Evolutionary conservation across 2,329 filamentous ascomycete species (phyloP), one percentile per base, ranked within the genome.

Genomic region (Ascochyta viciae-villosae): DNA sequence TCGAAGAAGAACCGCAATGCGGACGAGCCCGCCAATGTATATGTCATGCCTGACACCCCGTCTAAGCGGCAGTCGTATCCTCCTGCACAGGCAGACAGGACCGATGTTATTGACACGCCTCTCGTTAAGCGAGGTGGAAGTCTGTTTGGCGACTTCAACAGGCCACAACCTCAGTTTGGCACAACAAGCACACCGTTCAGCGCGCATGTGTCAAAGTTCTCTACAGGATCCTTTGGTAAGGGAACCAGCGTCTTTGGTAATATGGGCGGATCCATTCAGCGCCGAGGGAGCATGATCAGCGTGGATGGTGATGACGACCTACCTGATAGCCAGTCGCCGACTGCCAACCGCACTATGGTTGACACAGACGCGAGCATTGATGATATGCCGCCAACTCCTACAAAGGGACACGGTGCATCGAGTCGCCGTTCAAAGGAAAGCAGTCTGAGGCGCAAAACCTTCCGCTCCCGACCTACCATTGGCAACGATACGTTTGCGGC

Each of bases 341-440:
- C 80, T 13, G 81, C 77, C n/a, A 81, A 78, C 38, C 76, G 80
- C 24, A 74, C 73, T 46, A 74, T 75, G 53, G 72, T 79, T 29
- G 85, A 87, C 54, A 83, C 81, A 62, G 85, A 88, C 64, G 71
- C 78, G 5, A 81, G 83, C 49, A 80, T 78, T 16, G 91, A 93
- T 35, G 92, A 96, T 45, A 81, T 94, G 54, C 93, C 94, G n/a
- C 93, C 94, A 1, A 99, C 95, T 1, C 95, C 95, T 0, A 98
- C 95, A 0, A 98, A 96, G 76, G 86, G 86, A 63, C 76, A 74
- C 34, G 67, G 78, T 76, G 66, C 83, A 24, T 69, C 68, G n/a
- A 70, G 72, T 49, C 73, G 78, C 49, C 76, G 77, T 39, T 81
- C 79, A 23, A 82, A 81, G 68, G 78, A 81, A 56, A 82, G 80